These are phyloP conservation scores for Eutrema yunnanense DNA, from an alignment of 345 rosid species.

Conservation along the genomic window DNA sequence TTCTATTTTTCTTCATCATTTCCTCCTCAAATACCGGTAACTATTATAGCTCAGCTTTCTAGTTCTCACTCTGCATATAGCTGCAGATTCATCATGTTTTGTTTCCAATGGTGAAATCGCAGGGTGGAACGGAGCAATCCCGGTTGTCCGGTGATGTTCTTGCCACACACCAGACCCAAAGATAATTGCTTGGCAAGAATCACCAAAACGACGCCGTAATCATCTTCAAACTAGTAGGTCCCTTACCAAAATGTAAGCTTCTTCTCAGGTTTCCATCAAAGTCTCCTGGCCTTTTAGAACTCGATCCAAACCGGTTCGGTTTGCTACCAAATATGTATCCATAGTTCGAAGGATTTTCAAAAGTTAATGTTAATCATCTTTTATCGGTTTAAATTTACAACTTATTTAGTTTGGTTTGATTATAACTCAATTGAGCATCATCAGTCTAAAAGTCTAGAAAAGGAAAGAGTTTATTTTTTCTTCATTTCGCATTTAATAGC, in stretches of 20 bases:
- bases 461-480: background rate
- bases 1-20: constrained; percentile 70
- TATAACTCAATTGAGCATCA: background rate
- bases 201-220: constrained; percentile 17
- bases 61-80: background rate
- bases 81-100: background rate
- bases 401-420: background rate
- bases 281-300: background rate
- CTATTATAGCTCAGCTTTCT: background rate
- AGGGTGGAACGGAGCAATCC: constrained; percentile 32
- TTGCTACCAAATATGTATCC: background rate
- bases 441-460: background rate
- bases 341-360: background rate
- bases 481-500: background rate
- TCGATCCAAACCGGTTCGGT: constrained; percentile 1
- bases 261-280: background rate
- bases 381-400: background rate
- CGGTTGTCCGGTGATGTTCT: constrained; percentile 20
- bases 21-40: constrained; percentile 58
- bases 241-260: background rate
- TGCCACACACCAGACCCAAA: constrained; percentile 31
- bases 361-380: background rate
- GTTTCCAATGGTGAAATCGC: background rate
- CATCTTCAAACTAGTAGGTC: constrained; percentile 11
- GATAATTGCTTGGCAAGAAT: constrained; percentile 35